phyloP scores from a whole-genome alignment of 306 rosid species.

The Rubus parviflorus region DNA sequence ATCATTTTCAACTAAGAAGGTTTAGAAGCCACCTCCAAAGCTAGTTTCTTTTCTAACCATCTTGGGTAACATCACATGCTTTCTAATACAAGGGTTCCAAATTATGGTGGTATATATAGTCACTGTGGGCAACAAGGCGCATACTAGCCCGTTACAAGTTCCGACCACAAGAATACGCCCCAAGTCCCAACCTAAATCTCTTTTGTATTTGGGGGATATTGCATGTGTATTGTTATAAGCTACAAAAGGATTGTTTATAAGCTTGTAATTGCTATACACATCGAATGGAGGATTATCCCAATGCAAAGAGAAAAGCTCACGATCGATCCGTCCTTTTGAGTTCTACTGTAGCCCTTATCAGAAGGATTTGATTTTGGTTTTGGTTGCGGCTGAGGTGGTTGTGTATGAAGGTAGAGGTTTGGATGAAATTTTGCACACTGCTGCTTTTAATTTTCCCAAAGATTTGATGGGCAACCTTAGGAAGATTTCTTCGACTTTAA shows the following conservation, averaged over 20 bases:
- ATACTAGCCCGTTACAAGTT: background rate
- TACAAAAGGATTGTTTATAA: background rate
- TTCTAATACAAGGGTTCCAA: conserved; percentile 1
- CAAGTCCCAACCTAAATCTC: no score
- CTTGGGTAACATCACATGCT: background rate
- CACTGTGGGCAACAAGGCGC: background rate
- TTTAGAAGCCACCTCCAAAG: no score
- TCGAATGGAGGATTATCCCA: background rate
- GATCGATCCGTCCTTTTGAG: no score
- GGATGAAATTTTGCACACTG: background rate
- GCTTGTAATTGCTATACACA: background rate
- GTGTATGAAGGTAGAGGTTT: background rate
- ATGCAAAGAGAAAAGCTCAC: background rate
- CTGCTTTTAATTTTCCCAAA: background rate
- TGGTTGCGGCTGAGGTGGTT: background rate
- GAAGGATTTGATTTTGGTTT: no score
- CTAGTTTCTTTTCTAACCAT: no score
- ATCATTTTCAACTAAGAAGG: no score
- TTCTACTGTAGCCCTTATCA: no score
- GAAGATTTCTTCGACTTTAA: background rate
- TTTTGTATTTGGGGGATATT: no score
- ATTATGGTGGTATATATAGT: background rate
- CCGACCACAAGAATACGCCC: background rate
- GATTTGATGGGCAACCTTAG: background rate
- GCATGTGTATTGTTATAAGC: no score